Base-by-base conservation (phyloP, 345 rosid genomes). In the Citrus trifoliata region DNA sequence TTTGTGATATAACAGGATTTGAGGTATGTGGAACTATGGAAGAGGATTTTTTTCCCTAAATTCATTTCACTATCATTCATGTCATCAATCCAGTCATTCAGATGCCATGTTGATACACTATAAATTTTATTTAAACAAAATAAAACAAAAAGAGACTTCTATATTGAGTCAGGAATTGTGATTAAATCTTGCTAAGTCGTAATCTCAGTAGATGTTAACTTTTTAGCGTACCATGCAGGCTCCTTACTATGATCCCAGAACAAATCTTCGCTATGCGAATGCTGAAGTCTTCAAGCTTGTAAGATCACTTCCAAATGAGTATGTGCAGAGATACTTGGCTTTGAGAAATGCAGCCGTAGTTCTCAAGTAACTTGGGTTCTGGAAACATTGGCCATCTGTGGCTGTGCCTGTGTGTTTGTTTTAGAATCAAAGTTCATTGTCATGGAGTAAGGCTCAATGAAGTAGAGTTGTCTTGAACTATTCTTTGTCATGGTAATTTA, bases 1-100 rank as follows among this genome's bases (percentile, higher is more conserved):
- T 95, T 55, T 95, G 97, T 74, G 97, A 92, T 81, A 85, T 95
- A 32, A 93, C 99, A 28, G 97, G 99, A 73, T 95, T 53, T 69
- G 95, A 90, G 99, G 98, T 95, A 81, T 67, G 81, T 72, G 33
- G 32, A 7, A n/a, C 35, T 22, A 27, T 73, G 62, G 37, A 16
- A 58, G 51, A 37, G 38, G 9, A 21, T 42, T 40, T 21, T 35
- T 53, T 10, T 5, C 12, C 28, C 28, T 46, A 4, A 5, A 42
- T 19, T 8, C 61, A 28, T 42, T 33, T 53, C 14, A 6, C 12
- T 28, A 7, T 48, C n/a, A 2, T 25, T 42, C 59, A 46, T 42
- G 33, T 16, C 32, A 67, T 67, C 18, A 21, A 22, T 67, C 71
- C 25, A 27, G 30, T 16, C 22, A 53, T 71, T 19, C 32, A 18